phyloP scores from a whole-genome alignment of 2,329 filamentous ascomycete genomes.

The Chaetomium strumarium region DNA sequence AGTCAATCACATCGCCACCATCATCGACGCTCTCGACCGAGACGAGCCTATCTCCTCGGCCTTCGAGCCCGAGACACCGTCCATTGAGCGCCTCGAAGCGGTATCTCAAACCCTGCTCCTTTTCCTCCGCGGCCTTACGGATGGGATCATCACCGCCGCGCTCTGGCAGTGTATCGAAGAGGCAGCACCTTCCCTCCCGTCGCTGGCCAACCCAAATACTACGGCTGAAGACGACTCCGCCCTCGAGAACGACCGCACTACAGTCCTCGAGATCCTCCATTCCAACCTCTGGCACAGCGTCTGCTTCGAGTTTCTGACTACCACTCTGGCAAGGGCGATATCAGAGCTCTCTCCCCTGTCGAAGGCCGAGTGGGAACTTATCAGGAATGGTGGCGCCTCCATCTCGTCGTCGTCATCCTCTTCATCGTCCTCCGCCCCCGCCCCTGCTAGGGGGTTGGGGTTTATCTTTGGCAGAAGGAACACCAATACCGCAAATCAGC shows the following conservation, averaged over 20 bases:
- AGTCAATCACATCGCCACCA: conserved; percentile 28
- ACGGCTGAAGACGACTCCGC: conserved; percentile 5
- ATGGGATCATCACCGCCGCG: conserved; percentile 67
- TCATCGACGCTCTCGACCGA: conserved; percentile 66
- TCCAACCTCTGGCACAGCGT: conserved; percentile 74
- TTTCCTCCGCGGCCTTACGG: conserved; percentile 69
- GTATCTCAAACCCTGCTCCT: conserved; percentile 64
- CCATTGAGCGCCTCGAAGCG: conserved; percentile 66
- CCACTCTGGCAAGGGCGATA: conserved; percentile 58
- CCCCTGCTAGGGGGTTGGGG: conserved; percentile 23
- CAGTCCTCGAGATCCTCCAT: conserved; percentile 67
- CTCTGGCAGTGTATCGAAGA: conserved; percentile 67
- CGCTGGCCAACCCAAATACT: conserved; percentile 10
- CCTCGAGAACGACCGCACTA: conserved; percentile 41
- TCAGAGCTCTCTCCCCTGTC: conserved; percentile 42
- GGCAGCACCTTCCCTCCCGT: conserved; percentile 29
- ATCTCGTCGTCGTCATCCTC: neutral
- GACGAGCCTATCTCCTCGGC: conserved; percentile 56
- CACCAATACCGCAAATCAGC: neutral
- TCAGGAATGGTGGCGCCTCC: neutral
- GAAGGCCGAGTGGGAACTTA: conserved; percentile 31
- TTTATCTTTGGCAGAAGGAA: conserved; percentile 35
- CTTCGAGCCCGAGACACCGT: conserved; percentile 57
- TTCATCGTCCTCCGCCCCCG: neutral
- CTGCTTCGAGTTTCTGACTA: conserved; percentile 79